Conservation (phyloP, 345 rosid genomes). For the Draba incana region DNA sequence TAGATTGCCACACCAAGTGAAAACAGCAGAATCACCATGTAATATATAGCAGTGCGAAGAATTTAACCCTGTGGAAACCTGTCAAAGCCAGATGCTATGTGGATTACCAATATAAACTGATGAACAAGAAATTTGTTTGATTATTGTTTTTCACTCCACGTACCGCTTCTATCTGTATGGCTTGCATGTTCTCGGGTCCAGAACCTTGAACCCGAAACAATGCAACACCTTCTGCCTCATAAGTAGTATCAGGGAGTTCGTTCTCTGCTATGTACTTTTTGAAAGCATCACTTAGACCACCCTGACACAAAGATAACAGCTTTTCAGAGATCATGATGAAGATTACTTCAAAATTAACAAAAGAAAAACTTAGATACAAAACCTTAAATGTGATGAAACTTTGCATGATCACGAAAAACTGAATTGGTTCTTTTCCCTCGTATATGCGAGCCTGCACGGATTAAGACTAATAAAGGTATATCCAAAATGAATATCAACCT, state of each 20-base stretch:
- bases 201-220: constrained; percentile 90
- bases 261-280: constrained; percentile 74
- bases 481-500: constrained; percentile 2
- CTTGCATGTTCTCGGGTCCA: constrained; percentile 99
- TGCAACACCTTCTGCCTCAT: constrained; percentile 77
- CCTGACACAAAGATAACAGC: constrained; percentile 50
- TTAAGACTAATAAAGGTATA: constrained; percentile 10
- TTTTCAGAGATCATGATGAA: constrained; percentile 5
- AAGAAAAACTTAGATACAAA: constrained; percentile 13
- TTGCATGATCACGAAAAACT: constrained; percentile 87
- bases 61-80: constrained; percentile 88
- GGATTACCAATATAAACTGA: not conserved
- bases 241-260: constrained; percentile 78
- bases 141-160: constrained; percentile 20
- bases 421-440: constrained; percentile 93
- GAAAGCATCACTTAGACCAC: constrained; percentile 88
- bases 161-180: constrained; percentile 96
- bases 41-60: constrained; percentile 93
- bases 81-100: constrained; percentile 31
- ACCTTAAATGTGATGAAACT: constrained; percentile 91
- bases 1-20: constrained; percentile 92
- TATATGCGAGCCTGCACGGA: constrained; percentile 69
- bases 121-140: constrained; percentile 9
- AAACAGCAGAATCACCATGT: constrained; percentile 74
- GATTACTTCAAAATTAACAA: constrained; percentile 4